Evolutionary conservation across 73 alveolate genomes (phyloP), one percentile per base, ranked within the genome.

Genomic region (Loxodes magnus): DNA sequence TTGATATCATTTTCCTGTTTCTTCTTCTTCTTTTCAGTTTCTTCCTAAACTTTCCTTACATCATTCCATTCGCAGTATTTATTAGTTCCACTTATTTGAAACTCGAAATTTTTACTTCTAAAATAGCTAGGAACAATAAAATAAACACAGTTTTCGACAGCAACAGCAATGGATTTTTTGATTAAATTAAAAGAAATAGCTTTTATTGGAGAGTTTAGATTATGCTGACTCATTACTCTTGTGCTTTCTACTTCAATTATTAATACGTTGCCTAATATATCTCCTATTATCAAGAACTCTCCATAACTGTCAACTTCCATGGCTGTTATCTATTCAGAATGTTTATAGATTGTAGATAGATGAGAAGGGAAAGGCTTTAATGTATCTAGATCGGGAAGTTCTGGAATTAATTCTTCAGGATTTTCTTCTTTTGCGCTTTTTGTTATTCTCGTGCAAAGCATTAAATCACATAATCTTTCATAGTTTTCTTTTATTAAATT

Each of bases 311-410:
- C 31, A 28, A 62, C 49, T 15, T 62, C 58, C 15, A 59, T 49
- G 15, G 21, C 6, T 34, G 35, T 64, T 2, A 64, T 69, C 28
- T 35, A 7, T 0, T 62, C 48, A 4, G 60, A 66, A 56, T 90
- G 96, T 33, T 89, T 79, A 73, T 67, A 88, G 57, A 82, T 82
- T 29, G 80, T 53, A 30, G 90, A 49, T 36, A 87, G 72, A 41
- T 62, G 69, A 16, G 96, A 79, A 10, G 99, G 99, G 56, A 89
- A 93, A 29, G 99, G 99, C 53, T 77, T 89, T 26, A 93, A 57
- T 33, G 85, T 95, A 30, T 79, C 83, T 14, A 97, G 99, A 24
- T 82, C 67, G 5, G 99, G 99, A 21, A 93, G 51, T 43, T 90
- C 94, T n/a, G 99, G 99, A 63, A 93, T 69, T 37, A 93, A 66